Evolutionary conservation across 2,329 filamentous ascomycete genomes (phyloP), one percentile per base, ranked within the genome.

Genomic region (Alternaria atra): DNA sequence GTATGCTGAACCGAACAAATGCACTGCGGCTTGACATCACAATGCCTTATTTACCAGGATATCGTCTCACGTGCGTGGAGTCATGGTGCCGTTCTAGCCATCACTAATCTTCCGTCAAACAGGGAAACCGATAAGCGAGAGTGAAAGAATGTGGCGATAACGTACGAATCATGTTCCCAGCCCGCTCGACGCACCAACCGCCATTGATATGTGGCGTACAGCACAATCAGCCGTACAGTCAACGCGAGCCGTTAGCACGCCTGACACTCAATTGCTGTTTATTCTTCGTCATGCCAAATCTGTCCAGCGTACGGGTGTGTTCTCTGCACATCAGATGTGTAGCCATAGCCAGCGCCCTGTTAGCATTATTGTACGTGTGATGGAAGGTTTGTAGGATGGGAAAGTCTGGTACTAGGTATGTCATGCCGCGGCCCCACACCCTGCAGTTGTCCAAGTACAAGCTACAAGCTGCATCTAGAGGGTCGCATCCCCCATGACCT

Each of bases 151-250:
- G 46, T 57, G 54, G 54, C 54, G 17, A 37, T 51, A 30, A 17
- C 39, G 46, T 30, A 42, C 46, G 35, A 57, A 57, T 52, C 54
- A 52, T 51, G 10, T 27, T 35, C 29, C 37, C 13, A 20, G 40
- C 13, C n/a, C 13, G 37, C 29, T 51, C 20, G 27, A 42, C 32
- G 27, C 23, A 23, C 42, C 52, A 55, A 30, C 40, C 30, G 17
- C 42, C 23, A 29, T 52, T 40, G 15, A 55, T 43, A 29, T 43
- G 55, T 52, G 55, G 47, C 47, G 55, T 39, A 51, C 39, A 30
- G 55, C 55, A 57, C 46, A 32, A 20, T 32, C n/a, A 40, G 15
- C 55, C 47, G 46, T 50, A 35, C 15, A 20, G 35, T 34, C 20
- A 27, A 35, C 20, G 20, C 29, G 46, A 35, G 46, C 20, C 46